Percentiles rank a stretch among this genome's conserved stretches.
phyloP scores from a whole-genome alignment of 192 early-diverging fungal species.

The Coemansia sp. region DNA sequence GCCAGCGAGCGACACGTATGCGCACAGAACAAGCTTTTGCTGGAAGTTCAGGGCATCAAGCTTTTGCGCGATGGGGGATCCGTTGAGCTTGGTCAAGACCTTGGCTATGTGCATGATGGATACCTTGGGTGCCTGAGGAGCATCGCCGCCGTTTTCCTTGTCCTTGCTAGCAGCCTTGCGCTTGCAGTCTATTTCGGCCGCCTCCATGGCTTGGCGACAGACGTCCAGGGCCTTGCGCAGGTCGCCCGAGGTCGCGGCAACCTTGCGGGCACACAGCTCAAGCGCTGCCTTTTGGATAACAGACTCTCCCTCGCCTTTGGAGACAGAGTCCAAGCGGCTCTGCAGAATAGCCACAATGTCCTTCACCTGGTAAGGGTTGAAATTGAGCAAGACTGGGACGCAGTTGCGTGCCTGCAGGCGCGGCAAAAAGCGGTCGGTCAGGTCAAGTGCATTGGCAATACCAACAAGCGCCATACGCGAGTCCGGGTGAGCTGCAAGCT shows the following conservation, averaged over 20 bases:
- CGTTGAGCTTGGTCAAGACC: slow-evolving; percentile 65
- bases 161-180: slow-evolving; percentile 34
- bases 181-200: slow-evolving; percentile 69
- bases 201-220: slow-evolving; percentile 83
- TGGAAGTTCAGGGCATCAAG: slow-evolving; percentile 75
- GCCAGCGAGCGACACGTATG: slow-evolving; percentile 22
- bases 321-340: slow-evolving; percentile 68
- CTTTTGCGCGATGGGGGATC: slow-evolving; percentile 60
- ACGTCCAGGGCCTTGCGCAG: slow-evolving; percentile 77
- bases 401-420: slow-evolving; percentile 79
- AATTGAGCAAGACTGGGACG: slow-evolving; percentile 79
- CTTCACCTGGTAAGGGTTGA: slow-evolving; percentile 80
- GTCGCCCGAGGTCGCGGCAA: slow-evolving; percentile 82
- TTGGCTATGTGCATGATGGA: slow-evolving; percentile 76
- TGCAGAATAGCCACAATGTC: slow-evolving; percentile 91
- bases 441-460: slow-evolving; percentile 92
- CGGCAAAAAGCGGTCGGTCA: slow-evolving; percentile 88
- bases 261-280: slow-evolving; percentile 91
- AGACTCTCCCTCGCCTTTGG: slow-evolving; percentile 34
- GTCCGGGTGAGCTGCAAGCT: slow-evolving; percentile 54
- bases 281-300: slow-evolving; percentile 84
- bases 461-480: slow-evolving; percentile 80
- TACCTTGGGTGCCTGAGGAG: slow-evolving; percentile 62
- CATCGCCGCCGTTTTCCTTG: slow-evolving; percentile 38
- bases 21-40: slow-evolving; percentile 74